Base-by-base conservation (phyloP, 805 yeast species). In the Cephaloascus albidus region DNA sequence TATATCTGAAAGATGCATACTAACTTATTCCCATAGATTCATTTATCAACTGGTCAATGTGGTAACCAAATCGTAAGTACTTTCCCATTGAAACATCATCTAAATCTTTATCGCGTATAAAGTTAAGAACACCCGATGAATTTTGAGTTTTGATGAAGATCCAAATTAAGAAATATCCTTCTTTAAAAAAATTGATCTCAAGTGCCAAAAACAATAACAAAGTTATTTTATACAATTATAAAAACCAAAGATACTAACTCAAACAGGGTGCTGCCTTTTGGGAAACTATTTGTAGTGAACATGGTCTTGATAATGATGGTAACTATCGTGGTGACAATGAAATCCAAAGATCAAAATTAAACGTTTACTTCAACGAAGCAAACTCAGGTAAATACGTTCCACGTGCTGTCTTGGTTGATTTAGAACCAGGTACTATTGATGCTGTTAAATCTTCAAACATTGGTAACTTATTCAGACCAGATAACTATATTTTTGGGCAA, bases 11-110 rank as follows among this genome's bases (percentile, higher is more conserved):
- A n/a, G n/a, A n/a, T n/a, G n/a, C n/a, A n/a, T n/a, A n/a, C n/a
- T n/a, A n/a, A n/a, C 37, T 18, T 43, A 4, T 42, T 36, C 16
- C 31, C 45, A 35, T 62, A 81, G 93, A 86, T 89, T 64, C 97
- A 89, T 67, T 76, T 89, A 64, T 89, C 97, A 43, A 83, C 96
- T 42, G 97, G 97, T 65, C 97, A 89, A 72, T 88, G 97, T 78
- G 96, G 97, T 79, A 89, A 89, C 77, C 97, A 89, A 70, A 87
- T 89, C 52, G 86, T 76, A 68, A 54, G 81, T 74, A 51, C 43
- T 27, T 18, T 33, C 36, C 41, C 35, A 38, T n/a, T n/a, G n/a
- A n/a, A n/a, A n/a, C n/a, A n/a, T n/a, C n/a, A n/a, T n/a, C n/a
- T n/a, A n/a, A n/a, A n/a, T n/a, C n/a, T n/a, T n/a, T n/a, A n/a